Evolutionary conservation across 2,329 filamentous ascomycete genomes (phyloP).

Genomic region (Talaromyces piceae): DNA sequence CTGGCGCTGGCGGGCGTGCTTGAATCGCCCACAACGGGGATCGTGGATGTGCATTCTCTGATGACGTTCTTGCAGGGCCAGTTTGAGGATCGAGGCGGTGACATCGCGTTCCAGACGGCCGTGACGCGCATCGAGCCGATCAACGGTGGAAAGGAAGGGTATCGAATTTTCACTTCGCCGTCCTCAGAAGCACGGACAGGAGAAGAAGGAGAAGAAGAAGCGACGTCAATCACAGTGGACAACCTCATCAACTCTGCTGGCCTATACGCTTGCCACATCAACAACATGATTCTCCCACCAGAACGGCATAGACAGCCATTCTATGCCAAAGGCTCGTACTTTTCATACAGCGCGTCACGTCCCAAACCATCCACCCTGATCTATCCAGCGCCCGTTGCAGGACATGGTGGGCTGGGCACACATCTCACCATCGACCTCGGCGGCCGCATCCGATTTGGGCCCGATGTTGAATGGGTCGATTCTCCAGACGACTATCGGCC

Average conservation of each 20-base stretch:
- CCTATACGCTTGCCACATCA: slow-evolving; percentile 64
- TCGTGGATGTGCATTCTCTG: slow-evolving; percentile 76
- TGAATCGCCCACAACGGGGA: slow-evolving; percentile 81
- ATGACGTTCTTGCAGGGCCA: slow-evolving; percentile 74
- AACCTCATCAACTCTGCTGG: slow-evolving; percentile 82
- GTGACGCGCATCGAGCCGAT: slow-evolving; percentile 56
- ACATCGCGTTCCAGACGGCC: slow-evolving; percentile 59
- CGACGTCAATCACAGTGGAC: slow-evolving; percentile 58
- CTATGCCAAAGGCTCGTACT: slow-evolving; percentile 95
- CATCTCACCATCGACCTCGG: slow-evolving; percentile 86
- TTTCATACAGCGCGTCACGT: slow-evolving; percentile 62
- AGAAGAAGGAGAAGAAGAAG: slow-evolving; percentile 30
- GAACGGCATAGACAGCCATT: slow-evolving; percentile 53
- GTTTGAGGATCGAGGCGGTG: slow-evolving; percentile 70
- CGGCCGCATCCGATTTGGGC: slow-evolving; percentile 81
- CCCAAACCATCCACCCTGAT: slow-evolving; percentile 67
- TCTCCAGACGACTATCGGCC: slow-evolving; percentile 62
- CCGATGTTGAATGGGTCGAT: slow-evolving; percentile 90
- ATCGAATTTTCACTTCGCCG: slow-evolving; percentile 54
- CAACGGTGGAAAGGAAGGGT: slow-evolving; percentile 52
- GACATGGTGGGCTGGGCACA: slow-evolving; percentile 81
- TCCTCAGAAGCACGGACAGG: neutral
- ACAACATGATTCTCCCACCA: slow-evolving; percentile 65
- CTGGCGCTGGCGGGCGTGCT: slow-evolving; percentile 64
- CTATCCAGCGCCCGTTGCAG: slow-evolving; percentile 79